Evolutionary conservation across 2,329 filamentous ascomycete genomes (phyloP).

Genomic region (Trichoderma hamatum): DNA sequence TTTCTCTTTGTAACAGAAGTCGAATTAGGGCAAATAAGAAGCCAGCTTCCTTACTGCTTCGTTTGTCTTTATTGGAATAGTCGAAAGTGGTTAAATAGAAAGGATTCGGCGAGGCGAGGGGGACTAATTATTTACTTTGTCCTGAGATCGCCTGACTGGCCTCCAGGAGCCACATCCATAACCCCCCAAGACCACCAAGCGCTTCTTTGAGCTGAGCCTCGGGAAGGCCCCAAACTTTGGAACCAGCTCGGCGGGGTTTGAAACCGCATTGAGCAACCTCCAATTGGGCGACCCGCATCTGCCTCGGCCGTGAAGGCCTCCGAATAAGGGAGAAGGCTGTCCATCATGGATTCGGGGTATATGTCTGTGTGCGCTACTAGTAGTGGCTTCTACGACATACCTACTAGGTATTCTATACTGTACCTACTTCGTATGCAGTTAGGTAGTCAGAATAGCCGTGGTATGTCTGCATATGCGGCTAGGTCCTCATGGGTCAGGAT

Average conservation of each 20-base stretch:
- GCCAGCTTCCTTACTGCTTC: background rate
- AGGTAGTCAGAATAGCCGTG: background rate
- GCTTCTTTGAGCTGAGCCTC: conserved; percentile 22
- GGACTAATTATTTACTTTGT: conserved; percentile 19
- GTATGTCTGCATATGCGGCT: background rate
- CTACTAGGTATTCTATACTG: background rate
- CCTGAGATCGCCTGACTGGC: background rate
- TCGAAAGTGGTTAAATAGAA: background rate
- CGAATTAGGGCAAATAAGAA: background rate
- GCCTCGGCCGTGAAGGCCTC: background rate
- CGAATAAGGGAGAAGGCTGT: background rate
- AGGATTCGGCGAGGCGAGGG: conserved; percentile 5
- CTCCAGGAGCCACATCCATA: background rate
- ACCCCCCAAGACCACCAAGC: background rate
- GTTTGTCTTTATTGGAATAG: background rate
- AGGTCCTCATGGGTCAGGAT: background rate
- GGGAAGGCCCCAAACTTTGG: background rate
- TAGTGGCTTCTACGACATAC: background rate
- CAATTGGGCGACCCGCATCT: conserved; percentile 3
- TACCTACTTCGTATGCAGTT: background rate
- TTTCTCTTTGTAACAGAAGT: background rate
- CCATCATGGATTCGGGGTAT: background rate
- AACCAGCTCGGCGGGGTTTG: conserved; percentile 16
- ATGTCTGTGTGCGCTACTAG: background rate
- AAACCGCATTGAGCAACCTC: background rate